phyloP scores from a whole-genome alignment of 352 stramenopile genomes.

The Hyaloperonospora brassicae region DNA sequence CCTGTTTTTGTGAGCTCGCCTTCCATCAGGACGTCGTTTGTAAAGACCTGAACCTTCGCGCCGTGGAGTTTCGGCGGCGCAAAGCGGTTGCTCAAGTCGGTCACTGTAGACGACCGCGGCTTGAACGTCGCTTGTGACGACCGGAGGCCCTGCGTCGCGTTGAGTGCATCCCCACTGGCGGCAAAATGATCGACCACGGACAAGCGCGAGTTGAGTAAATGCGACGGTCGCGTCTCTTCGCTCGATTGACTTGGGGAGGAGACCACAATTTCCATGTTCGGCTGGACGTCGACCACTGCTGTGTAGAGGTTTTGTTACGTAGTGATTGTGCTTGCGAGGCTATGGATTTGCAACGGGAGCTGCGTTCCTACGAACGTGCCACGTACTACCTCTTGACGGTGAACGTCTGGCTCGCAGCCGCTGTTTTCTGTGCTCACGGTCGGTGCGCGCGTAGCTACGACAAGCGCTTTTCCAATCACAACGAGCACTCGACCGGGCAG shows the following conservation, averaged over 20 bases:
- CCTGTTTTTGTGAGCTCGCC: conserved; percentile 62
- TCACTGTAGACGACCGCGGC: conserved; percentile 38
- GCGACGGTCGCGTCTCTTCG: conserved; percentile 17
- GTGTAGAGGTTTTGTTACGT: too few relatives aligned
- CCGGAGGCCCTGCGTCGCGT: conserved; percentile 9
- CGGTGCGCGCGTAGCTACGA: too few relatives aligned
- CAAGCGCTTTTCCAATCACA: too few relatives aligned
- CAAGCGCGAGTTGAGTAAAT: conserved; percentile 28
- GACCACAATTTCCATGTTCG: conserved; percentile 4
- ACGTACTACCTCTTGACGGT: too few relatives aligned
- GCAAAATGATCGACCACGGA: conserved; percentile 19
- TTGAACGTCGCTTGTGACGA: conserved; percentile 25
- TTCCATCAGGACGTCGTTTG: conserved; percentile 64
- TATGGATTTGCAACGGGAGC: too few relatives aligned
- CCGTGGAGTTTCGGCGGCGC: conserved; percentile 51
- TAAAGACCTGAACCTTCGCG: conserved; percentile 45
- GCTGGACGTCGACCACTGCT: too few relatives aligned
- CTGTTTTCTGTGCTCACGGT: too few relatives aligned
- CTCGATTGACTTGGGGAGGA: conserved; percentile 9
- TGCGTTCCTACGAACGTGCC: too few relatives aligned
- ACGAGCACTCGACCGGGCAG: too few relatives aligned
- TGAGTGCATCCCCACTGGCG: conserved; percentile 4
- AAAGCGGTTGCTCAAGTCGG: conserved; percentile 54
- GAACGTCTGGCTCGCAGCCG: too few relatives aligned
- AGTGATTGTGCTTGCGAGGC: too few relatives aligned